Conservation (phyloP, 768 basidiomycete species). For the Mycena galopus region DNA sequence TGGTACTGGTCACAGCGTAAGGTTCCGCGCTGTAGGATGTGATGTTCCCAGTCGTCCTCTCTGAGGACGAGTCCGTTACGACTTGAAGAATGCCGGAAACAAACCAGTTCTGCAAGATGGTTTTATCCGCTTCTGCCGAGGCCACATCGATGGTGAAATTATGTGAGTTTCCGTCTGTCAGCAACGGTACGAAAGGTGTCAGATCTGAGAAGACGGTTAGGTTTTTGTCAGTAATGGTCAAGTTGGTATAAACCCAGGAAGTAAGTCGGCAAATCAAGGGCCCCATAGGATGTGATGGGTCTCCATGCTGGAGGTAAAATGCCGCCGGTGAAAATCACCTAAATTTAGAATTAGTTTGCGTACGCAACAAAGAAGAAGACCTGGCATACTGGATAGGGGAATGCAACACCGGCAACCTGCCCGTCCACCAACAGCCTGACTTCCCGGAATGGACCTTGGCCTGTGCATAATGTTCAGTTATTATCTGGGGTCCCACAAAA, state of each 20-base stretch:
- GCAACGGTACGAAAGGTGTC: constrained; percentile 80
- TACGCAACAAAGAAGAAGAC: neutral
- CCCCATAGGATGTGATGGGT: constrained; percentile 78
- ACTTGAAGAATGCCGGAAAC: constrained; percentile 81
- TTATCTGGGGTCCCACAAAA: neutral
- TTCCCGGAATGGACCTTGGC: constrained; percentile 66
- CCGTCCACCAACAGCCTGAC: constrained; percentile 62
- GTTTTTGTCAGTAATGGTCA: neutral
- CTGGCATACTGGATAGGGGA: constrained; percentile 58
- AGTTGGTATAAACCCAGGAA: constrained; percentile 53
- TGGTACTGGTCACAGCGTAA: constrained; percentile 65
- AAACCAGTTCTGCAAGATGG: constrained; percentile 83
- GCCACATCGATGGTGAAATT: constrained; percentile 79
- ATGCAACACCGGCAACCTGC: constrained; percentile 60
- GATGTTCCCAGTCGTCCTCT: constrained; percentile 78
- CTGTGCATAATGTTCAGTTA: constrained; percentile 33
- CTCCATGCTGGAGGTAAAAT: constrained; percentile 79
- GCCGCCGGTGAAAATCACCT: constrained; percentile 80
- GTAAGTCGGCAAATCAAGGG: constrained; percentile 83
- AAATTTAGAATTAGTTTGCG: neutral
- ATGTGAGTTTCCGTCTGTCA: constrained; percentile 78
- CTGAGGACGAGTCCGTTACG: constrained; percentile 70
- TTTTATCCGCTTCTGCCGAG: constrained; percentile 74
- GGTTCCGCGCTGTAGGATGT: constrained; percentile 67
- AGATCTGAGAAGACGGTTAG: constrained; percentile 57